A percentile compares a stretch with the other conserved stretches of the same genome.
These are phyloP conservation scores for Starmerella sp. DNA, from an alignment of 805 yeast genomes.

Conservation along the genomic window DNA sequence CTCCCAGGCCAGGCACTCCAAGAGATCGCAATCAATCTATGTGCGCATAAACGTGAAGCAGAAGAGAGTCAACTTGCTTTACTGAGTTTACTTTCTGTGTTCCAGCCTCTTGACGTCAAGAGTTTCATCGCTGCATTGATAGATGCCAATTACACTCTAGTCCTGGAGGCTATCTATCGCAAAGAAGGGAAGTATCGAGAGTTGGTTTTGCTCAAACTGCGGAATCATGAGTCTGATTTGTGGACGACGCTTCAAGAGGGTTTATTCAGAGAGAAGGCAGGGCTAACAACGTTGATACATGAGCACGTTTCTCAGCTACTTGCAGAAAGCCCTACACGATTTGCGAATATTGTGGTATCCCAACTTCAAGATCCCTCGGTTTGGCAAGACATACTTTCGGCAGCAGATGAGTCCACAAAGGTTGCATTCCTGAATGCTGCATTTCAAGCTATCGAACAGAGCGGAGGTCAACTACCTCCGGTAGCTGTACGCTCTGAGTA, in stretches of 20 bases:
- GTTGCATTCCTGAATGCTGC: slow-evolving; percentile 4
- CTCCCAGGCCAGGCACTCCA: slow-evolving; percentile 39
- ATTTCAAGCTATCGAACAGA: background rate
- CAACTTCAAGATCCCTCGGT: background rate
- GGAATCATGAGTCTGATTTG: background rate
- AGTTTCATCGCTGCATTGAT: slow-evolving; percentile 41
- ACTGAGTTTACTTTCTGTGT: slow-evolving; percentile 55
- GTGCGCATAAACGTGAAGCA: slow-evolving; percentile 23
- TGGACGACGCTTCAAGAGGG: slow-evolving; percentile 8
- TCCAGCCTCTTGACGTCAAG: slow-evolving; percentile 46
- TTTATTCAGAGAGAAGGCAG: background rate
- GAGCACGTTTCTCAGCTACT: slow-evolving; percentile 4
- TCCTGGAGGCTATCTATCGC: slow-evolving; percentile 46
- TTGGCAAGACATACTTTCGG: background rate
- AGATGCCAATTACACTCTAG: slow-evolving; percentile 46
- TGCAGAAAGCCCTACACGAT: slow-evolving; percentile 5
- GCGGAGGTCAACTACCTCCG: slow-evolving; percentile 13
- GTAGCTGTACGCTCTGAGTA: slow-evolving; percentile 6
- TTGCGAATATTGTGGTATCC: background rate
- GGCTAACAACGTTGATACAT: background rate
- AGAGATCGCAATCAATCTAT: slow-evolving; percentile 6
- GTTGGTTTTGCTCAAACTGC: slow-evolving; percentile 9
- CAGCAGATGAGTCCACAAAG: background rate
- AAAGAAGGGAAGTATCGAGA: slow-evolving; percentile 6
- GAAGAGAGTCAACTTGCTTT: slow-evolving; percentile 57